Evolutionary conservation across 371 early-diverging fungal genomes (phyloP).

Genomic region (Lichtheimia hyalospora): DNA sequence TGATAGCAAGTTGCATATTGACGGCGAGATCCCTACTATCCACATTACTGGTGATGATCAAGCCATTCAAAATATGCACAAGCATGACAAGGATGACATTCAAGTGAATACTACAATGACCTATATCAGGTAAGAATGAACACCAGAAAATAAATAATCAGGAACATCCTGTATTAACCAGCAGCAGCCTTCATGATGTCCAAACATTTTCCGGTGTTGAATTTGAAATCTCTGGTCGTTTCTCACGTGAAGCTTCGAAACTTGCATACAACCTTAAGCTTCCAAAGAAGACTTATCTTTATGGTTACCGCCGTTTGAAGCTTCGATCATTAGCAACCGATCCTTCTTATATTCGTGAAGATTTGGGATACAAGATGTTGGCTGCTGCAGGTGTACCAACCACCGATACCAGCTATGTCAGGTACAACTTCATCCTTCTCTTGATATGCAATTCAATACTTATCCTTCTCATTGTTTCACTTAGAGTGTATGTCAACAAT

Average conservation of each 20-base stretch:
- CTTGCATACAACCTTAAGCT: slow-evolving; percentile 35
- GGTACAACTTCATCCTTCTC: slow-evolving; percentile 1
- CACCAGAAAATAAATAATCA: background rate
- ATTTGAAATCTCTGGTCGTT: slow-evolving; percentile 31
- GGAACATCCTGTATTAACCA: background rate
- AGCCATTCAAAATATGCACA: slow-evolving; percentile 16
- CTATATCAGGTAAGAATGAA: slow-evolving; percentile 13
- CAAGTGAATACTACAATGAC: slow-evolving; percentile 10
- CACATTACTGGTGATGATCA: slow-evolving; percentile 17
- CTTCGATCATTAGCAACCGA: slow-evolving; percentile 31
- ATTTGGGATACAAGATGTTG: slow-evolving; percentile 25
- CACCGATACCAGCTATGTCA: slow-evolving; percentile 22
- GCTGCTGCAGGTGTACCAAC: slow-evolving; percentile 24
- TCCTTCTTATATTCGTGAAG: slow-evolving; percentile 40
- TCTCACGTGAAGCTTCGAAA: slow-evolving; percentile 27
- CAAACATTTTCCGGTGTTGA: slow-evolving; percentile 18
- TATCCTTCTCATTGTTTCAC: background rate
- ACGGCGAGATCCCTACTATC: slow-evolving; percentile 20
- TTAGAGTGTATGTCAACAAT: slow-evolving; percentile 33
- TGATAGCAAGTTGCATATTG: slow-evolving; percentile 14
- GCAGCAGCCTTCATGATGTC: slow-evolving; percentile 16
- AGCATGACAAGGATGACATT: slow-evolving; percentile 4
- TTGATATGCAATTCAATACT: too few relatives aligned
- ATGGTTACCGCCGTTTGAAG: slow-evolving; percentile 28
- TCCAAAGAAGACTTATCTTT: slow-evolving; percentile 17